phyloP scores from a whole-genome alignment of 2,329 filamentous ascomycete species.

The Aspergillus ochraceoroseus region DNA sequence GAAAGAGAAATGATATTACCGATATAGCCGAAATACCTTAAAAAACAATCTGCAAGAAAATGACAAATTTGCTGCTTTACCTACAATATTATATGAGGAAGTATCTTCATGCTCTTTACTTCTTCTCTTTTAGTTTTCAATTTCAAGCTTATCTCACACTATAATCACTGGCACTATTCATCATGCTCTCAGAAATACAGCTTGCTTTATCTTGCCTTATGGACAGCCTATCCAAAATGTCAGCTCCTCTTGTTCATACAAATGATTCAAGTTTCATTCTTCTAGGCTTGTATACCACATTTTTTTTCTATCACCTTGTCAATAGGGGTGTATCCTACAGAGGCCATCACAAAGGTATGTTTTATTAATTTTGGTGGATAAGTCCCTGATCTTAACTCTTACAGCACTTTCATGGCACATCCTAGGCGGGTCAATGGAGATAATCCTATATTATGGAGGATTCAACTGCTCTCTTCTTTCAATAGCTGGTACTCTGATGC shows the following conservation, averaged over 20 bases:
- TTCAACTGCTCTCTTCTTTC: constrained; percentile 5
- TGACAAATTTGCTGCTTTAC: too few relatives aligned
- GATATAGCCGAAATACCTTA: too few relatives aligned
- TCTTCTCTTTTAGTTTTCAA: too few relatives aligned
- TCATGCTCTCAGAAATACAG: too few relatives aligned
- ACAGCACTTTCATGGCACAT: constrained; percentile 6
- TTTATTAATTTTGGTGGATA: not conserved
- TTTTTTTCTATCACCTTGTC: constrained; percentile 3
- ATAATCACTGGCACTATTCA: too few relatives aligned
- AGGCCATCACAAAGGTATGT: constrained; percentile 1
- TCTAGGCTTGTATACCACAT: not conserved
- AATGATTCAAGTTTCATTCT: constrained; percentile 2
- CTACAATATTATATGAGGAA: too few relatives aligned
- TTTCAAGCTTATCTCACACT: too few relatives aligned
- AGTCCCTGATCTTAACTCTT: not conserved
- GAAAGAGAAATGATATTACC: too few relatives aligned
- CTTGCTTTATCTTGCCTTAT: too few relatives aligned
- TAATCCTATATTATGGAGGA: constrained; percentile 1
- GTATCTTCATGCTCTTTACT: too few relatives aligned
- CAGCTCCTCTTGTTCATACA: not conserved
- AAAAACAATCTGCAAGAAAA: too few relatives aligned
- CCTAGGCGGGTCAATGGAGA: not conserved
- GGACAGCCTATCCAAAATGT: too few relatives aligned
- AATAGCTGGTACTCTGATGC: constrained; percentile 1
- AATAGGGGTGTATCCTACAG: constrained; percentile 1